Conservation (phyloP, 2,329 filamentous ascomycete species). For the Colletotrichum camelliae region DNA sequence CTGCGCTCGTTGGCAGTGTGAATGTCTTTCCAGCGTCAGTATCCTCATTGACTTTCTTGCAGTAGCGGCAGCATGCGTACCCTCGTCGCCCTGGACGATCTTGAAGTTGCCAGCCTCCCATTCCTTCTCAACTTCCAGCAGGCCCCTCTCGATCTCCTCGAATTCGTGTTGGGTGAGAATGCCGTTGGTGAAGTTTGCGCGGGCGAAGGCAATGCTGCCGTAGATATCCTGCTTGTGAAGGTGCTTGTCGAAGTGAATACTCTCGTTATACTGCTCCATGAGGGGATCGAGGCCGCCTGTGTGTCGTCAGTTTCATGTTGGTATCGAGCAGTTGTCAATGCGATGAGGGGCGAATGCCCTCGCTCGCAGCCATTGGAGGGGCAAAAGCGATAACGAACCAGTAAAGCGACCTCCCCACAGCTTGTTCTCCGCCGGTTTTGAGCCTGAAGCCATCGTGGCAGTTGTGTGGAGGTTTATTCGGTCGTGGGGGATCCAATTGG, state of each 20-base stretch:
- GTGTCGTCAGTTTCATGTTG: slow-evolving; percentile 26
- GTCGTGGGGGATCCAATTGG: not conserved
- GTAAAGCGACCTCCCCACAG: slow-evolving; percentile 48
- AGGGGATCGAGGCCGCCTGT: slow-evolving; percentile 81
- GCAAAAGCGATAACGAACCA: slow-evolving; percentile 29
- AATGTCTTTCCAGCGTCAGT: slow-evolving; percentile 31
- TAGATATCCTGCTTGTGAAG: slow-evolving; percentile 83
- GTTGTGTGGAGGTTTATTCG: not conserved
- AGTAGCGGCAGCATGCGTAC: not conserved
- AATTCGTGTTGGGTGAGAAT: slow-evolving; percentile 80
- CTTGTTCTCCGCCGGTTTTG: slow-evolving; percentile 36
- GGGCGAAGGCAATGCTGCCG: slow-evolving; percentile 81
- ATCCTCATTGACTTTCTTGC: slow-evolving; percentile 39
- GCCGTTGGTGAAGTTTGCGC: slow-evolving; percentile 77
- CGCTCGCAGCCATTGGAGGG: not conserved
- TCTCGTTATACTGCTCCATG: slow-evolving; percentile 86
- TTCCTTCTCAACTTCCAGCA: slow-evolving; percentile 61
- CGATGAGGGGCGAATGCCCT: not conserved
- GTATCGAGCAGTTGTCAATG: not conserved
- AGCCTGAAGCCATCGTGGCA: slow-evolving; percentile 30
- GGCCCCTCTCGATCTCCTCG: slow-evolving; percentile 72
- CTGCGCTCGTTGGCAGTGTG: slow-evolving; percentile 62
- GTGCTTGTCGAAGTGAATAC: slow-evolving; percentile 77
- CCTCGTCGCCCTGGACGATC: slow-evolving; percentile 46
- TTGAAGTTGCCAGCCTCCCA: slow-evolving; percentile 57